Percentiles rank a stretch among this genome's conserved stretches.
These are phyloP conservation scores for Stromatinia cepivora DNA, from an alignment of 2,329 filamentous ascomycete species.

Conservation along the genomic window DNA sequence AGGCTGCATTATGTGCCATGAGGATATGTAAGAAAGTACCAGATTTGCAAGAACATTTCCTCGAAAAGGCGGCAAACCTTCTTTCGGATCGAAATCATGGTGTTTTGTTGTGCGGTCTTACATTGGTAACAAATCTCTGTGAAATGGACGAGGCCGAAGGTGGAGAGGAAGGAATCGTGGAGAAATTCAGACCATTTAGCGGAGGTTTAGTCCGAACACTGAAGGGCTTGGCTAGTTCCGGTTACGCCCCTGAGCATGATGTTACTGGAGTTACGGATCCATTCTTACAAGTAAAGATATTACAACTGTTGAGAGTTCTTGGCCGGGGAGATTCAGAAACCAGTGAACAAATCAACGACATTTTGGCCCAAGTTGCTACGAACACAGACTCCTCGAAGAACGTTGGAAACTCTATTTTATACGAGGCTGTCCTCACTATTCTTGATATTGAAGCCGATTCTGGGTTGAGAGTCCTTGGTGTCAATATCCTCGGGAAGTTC, in stretches of 20 bases:
- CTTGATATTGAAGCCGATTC: conserved; percentile 98
- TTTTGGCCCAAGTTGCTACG: conserved; percentile 93
- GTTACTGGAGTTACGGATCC: conserved; percentile 98
- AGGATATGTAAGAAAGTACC: conserved; percentile 97
- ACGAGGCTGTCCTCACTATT: conserved; percentile 95
- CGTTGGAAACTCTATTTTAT: conserved; percentile 95
- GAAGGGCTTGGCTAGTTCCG: conserved; percentile 89
- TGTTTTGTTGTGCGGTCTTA: conserved; percentile 88
- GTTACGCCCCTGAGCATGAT: conserved; percentile 96
- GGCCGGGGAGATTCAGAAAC: conserved; percentile 82
- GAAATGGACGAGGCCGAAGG: conserved; percentile 92
- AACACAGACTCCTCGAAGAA: conserved; percentile 99
- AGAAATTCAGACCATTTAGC: conserved; percentile 87
- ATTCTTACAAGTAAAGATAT: conserved; percentile 95
- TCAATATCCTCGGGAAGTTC: conserved; percentile 98
- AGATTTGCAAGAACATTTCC: conserved; percentile 93
- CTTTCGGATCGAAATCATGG: conserved; percentile 94
- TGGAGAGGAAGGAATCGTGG: conserved; percentile 84
- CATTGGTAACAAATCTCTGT: conserved; percentile 86
- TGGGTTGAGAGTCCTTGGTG: conserved; percentile 86
- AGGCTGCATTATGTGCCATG: conserved; percentile 98
- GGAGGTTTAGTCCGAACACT: conserved; percentile 83
- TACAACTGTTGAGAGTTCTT: conserved; percentile 81
- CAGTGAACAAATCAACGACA: conserved; percentile 98
- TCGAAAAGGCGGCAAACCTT: conserved; percentile 88